Evolutionary conservation across 257 asterid genomes (phyloP).

Genomic region (Fraxinus pennsylvanica): DNA sequence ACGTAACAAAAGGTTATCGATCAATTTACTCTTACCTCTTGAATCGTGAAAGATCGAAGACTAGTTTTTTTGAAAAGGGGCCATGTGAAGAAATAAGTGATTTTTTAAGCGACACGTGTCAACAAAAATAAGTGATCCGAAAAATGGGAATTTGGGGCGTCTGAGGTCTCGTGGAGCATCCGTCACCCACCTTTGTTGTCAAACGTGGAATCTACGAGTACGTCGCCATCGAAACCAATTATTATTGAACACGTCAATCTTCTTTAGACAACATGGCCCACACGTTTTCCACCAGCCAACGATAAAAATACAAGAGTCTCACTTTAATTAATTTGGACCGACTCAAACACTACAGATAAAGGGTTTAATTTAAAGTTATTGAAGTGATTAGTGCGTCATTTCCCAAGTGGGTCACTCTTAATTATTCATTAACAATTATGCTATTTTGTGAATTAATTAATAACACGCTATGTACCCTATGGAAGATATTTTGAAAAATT

Average conservation of each 20-base stretch:
- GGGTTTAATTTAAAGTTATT: neutral
- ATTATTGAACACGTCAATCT: neutral
- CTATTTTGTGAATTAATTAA: neutral
- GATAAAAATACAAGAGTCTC: neutral
- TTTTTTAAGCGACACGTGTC: neutral
- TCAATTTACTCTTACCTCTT: no score
- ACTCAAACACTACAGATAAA: neutral
- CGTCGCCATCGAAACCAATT: neutral
- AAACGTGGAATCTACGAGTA: slow-evolving; percentile 3
- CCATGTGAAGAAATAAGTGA: neutral
- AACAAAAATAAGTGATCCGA: neutral
- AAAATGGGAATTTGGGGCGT: neutral
- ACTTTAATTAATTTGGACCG: neutral
- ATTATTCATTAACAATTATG: neutral
- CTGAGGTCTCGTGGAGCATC: slow-evolving; percentile 6
- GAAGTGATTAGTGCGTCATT: neutral
- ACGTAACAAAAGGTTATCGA: no score
- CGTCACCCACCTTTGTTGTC: slow-evolving; percentile 8
- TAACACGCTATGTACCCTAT: neutral
- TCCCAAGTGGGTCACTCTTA: neutral
- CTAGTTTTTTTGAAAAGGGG: neutral
- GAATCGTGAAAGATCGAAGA: neutral
- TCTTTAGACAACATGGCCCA: neutral
- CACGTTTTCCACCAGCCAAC: neutral
- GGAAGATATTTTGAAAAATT: no score